phyloP scores from a whole-genome alignment of 177 flowering plant genomes.

The Tripterygium wilfordii region DNA sequence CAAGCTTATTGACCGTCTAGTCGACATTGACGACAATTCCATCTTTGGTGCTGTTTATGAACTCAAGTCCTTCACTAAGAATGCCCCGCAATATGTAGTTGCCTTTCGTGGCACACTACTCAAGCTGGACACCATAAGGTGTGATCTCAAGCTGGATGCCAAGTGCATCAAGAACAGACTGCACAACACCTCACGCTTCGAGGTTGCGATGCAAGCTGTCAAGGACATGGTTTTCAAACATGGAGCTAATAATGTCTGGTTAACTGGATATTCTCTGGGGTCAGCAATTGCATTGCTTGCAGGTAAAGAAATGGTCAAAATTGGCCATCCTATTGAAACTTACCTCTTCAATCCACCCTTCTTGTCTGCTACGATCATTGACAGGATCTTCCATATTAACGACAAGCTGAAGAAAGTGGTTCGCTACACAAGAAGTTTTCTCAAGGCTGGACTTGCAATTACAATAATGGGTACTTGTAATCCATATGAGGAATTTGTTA shows the following conservation, averaged over 20 bases:
- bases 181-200: constrained; percentile 3
- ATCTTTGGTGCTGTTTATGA: constrained; percentile 9
- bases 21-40: constrained; percentile 1
- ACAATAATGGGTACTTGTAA: too few relatives aligned
- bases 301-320: constrained; percentile 5
- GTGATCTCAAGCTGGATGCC: constrained; percentile 3
- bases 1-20: neutral
- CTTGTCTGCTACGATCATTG: constrained; percentile 3
- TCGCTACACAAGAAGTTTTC: neutral
- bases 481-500: neutral
- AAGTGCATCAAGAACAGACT: constrained; percentile 1
- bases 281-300: constrained; percentile 10
- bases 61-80: neutral
- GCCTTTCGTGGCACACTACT: constrained; percentile 11
- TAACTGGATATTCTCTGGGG: constrained; percentile 12
- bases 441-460: constrained; percentile 9
- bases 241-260: constrained; percentile 3
- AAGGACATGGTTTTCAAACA: neutral
- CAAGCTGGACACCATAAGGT: neutral
- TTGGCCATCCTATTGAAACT: neutral
- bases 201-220: constrained; percentile 8
- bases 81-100: constrained; percentile 3
- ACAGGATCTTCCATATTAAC: neutral
- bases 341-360: constrained; percentile 13
- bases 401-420: constrained; percentile 4